Evolutionary conservation across 768 basidiomycete species (phyloP), one percentile per base, ranked within the genome.

Genomic region (Clitopilus hobsonii): DNA sequence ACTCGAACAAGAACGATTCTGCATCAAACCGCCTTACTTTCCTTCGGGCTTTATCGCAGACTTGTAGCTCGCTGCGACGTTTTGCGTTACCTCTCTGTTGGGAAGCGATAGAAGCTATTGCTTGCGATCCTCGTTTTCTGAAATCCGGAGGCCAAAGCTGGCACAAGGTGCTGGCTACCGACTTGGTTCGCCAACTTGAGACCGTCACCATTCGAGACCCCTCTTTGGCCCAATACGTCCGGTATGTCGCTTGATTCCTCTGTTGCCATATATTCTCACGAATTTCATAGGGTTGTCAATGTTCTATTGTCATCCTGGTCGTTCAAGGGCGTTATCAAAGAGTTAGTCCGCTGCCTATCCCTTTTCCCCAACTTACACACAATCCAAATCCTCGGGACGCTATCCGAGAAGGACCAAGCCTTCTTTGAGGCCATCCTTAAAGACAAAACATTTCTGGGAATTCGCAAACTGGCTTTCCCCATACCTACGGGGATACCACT

Each of bases 41-140:
- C 26, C 57, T 63, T 1, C 61, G 58, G 6, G 36, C n/a, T 5
- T 55, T 65, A 8, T 65, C 65, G 4, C 58, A 63, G 53, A 61
- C 58, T 18, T 65, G 60, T 29, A 36, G 54, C n/a, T 61, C 58
- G 14, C 41, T 65, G 14, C 56, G 65, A 13, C 56, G 53, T 22
- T 29, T 58, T 5, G 60, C 60, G 41, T 38, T 61, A 1, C 60
- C 61, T 27, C 18, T 57, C 3, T 38, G 56, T 18, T 67, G 63
- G 62, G 38, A 57, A 32, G 48, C 29, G 23, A 56, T 65, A 29
- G 63, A 67, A 50, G 61, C 56, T 11, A 62, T 59, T 27, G 52
- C 55, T 18, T 23, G 26, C 24, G 14, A 36, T n/a, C 45, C 49
- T 28, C 29, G 28, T n/a, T 14, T 36, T n/a, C 22, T 23, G 18